A percentile compares a stretch with the other conserved stretches of the same genome.
Conservation (phyloP, 2,329 filamentous ascomycete species). For the Biscogniauxia sp. region DNA sequence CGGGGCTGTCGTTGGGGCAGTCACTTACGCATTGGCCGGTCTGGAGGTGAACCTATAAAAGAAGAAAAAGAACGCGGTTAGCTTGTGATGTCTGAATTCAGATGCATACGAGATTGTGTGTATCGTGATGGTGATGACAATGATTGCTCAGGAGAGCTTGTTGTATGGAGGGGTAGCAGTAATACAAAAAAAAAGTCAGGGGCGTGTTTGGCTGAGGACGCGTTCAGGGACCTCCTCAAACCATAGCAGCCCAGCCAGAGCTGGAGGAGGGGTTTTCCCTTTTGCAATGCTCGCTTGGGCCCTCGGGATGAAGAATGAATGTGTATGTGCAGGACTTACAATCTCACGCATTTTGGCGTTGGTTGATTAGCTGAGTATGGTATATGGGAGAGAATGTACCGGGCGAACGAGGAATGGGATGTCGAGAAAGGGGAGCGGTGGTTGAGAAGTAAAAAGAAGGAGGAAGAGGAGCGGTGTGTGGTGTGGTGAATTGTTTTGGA, state of each 20-base stretch:
- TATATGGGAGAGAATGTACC: conserved; percentile 23
- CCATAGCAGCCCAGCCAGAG: background rate
- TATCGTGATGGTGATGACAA: background rate
- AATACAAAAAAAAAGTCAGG: conserved; percentile 28
- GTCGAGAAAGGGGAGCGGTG: conserved; percentile 8
- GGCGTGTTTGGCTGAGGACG: conserved; percentile 36
- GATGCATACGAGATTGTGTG: conserved; percentile 21
- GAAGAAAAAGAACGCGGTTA: conserved; percentile 50
- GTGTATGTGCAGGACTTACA: conserved; percentile 46
- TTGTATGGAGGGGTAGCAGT: conserved; percentile 22
- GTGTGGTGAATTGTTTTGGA: conserved; percentile 6
- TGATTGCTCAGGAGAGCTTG: background rate
- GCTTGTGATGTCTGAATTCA: conserved; percentile 30
- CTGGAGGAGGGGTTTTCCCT: background rate
- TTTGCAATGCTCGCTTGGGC: conserved; percentile 3
- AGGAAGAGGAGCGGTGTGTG: conserved; percentile 25
- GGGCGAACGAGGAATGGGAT: conserved; percentile 18
- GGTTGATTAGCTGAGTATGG: conserved; percentile 25
- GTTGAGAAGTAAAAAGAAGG: conserved; percentile 18
- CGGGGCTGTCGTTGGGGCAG: conserved; percentile 25
- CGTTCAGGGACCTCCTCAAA: conserved; percentile 28
- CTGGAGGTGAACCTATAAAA: conserved; percentile 90
- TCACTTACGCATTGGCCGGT: conserved; percentile 96
- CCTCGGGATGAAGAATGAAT: background rate
- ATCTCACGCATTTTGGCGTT: conserved; percentile 70